phyloP scores from a whole-genome alignment of 805 yeast genomes.

The Zygotorulaspora sp. region DNA sequence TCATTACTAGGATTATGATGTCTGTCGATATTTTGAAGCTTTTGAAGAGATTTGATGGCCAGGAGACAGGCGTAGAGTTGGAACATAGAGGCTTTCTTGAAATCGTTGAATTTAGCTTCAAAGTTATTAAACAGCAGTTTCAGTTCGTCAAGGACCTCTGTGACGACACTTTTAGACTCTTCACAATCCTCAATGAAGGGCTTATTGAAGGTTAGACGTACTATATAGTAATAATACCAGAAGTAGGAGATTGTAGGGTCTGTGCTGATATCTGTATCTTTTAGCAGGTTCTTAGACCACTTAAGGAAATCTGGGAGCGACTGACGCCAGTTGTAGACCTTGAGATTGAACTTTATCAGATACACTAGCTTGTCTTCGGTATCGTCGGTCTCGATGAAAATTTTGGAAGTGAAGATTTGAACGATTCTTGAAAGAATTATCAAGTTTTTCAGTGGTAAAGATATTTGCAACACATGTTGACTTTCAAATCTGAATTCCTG shows the following conservation, averaged over 20 bases:
- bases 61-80: constrained; percentile 35
- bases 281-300: constrained; percentile 45
- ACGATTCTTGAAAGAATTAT: constrained; percentile 41
- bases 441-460: constrained; percentile 40
- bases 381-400: constrained; percentile 33
- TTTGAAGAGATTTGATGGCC: constrained; percentile 29
- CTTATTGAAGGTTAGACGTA: constrained; percentile 53
- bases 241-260: constrained; percentile 53
- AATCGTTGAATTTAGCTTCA: constrained; percentile 22
- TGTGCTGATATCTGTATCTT: constrained; percentile 39
- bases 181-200: constrained; percentile 48
- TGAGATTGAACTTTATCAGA: constrained; percentile 42
- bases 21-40: constrained; percentile 17
- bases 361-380: constrained; percentile 37
- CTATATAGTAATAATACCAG: constrained; percentile 54
- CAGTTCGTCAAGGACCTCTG: constrained; percentile 31
- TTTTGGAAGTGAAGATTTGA: constrained; percentile 35
- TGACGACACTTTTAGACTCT: constrained; percentile 27
- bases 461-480: constrained; percentile 31
- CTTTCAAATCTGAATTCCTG: constrained; percentile 48
- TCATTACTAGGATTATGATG: constrained; percentile 5
- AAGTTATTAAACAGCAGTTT: constrained; percentile 29
- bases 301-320: constrained; percentile 45
- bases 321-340: constrained; percentile 49
- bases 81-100: constrained; percentile 27